Evolutionary conservation across 1,139 yeast species (phyloP), one percentile per base, ranked within the genome.

Genomic region (Geotrichum macrosporum): DNA sequence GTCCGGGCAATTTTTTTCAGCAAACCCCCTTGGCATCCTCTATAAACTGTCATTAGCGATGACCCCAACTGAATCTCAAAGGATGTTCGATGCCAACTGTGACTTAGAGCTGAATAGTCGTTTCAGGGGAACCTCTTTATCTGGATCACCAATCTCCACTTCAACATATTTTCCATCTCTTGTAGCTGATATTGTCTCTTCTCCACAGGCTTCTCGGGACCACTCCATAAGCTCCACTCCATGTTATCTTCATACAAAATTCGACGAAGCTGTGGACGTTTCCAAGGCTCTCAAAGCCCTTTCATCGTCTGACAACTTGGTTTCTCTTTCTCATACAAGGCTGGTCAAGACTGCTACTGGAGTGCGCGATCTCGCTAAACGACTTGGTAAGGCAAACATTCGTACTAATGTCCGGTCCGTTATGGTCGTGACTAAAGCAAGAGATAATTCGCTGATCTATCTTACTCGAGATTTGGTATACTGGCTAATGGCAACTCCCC

Each of bases 381-480:
- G 83, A 61, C 70, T 86, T 35, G 76, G 83, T 40, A 76, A 79
- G 56, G 88, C 94, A 4, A 80, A 85, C 3, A 81, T 86, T 33
- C 81, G 80, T 55, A 65, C 86, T 22, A 81, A 83, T 49, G 81
- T 84, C 8, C 73, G 74, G 46, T 78, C 85, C 8, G 76, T 87
- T 20, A 75, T 87, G 79, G 76, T 87, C 19, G 88, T 86, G 12
- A 87, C 95, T n/a, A 87, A 87, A 63, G 94, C 94, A 0, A 73
- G 92, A 47, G 96, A 87, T 60, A 81, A 82, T 57, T 80, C 88
- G 5, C 69, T 86, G 49, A 77, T 84, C 8, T 80, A 78, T 56
- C 69, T 86, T 41, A 84, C 95, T 0, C 71, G 89, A 51, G 92
- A 84, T 58, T 71, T 86, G 54, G 81, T 85, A 1, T 87, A 80